A percentile compares a stretch with the other conserved stretches of the same genome.
These are phyloP conservation scores for Podosphaera xanthii DNA, from an alignment of 2,329 filamentous ascomycete species.

Conservation along the genomic window DNA sequence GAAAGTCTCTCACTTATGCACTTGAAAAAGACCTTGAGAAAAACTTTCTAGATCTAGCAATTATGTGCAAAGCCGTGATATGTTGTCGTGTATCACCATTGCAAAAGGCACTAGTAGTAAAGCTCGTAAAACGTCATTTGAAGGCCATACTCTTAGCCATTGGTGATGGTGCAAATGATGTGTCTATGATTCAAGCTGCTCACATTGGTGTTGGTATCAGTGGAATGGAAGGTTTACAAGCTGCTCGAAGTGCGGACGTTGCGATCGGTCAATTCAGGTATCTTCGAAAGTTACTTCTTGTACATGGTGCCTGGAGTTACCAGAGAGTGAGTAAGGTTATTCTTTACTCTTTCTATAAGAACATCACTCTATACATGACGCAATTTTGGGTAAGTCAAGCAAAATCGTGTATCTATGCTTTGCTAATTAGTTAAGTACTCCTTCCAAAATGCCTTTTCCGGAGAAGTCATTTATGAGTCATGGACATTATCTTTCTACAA, in stretches of 20 bases:
- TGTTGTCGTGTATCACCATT: constrained; percentile 93
- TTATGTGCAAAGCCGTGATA: constrained; percentile 97
- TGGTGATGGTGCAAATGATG: constrained; percentile 92
- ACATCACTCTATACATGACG: constrained; percentile 95
- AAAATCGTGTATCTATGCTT: background rate
- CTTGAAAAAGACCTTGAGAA: constrained; percentile 88
- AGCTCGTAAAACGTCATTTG: constrained; percentile 80
- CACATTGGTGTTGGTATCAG: constrained; percentile 97
- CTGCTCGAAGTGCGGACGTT: constrained; percentile 84
- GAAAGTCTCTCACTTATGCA: constrained; percentile 81
- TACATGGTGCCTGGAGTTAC: constrained; percentile 95
- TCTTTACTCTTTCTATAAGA: constrained; percentile 98
- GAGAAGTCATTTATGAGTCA: constrained; percentile 94
- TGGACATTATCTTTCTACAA: constrained; percentile 99
- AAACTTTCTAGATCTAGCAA: constrained; percentile 72
- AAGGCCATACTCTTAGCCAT: constrained; percentile 86
- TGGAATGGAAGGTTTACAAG: constrained; percentile 88
- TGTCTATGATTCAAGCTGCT: constrained; percentile 99
- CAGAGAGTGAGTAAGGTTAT: constrained; percentile 94
- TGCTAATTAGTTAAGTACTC: constrained; percentile 40
- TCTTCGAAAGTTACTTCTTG: constrained; percentile 76
- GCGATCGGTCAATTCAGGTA: constrained; percentile 91
- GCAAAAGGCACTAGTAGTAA: constrained; percentile 92
- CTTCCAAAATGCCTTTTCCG: constrained; percentile 95
- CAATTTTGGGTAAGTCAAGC: constrained; percentile 74